Base-by-base conservation (phyloP, 306 rosid genomes). In the Luffa aegyptiaca region DNA sequence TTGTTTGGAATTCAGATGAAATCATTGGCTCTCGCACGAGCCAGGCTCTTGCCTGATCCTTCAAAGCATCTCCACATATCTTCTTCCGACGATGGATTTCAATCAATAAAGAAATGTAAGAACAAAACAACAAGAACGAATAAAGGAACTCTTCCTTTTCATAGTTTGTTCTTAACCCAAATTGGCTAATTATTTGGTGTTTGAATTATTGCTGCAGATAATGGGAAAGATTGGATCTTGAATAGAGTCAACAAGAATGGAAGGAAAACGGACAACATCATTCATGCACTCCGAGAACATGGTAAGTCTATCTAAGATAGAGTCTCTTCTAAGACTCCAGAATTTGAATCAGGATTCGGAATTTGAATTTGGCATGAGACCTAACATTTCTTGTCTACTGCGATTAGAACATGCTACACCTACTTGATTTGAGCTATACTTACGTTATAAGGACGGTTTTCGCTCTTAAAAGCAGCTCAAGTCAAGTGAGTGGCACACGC, bases 251-350 rank as follows among this genome's bases (percentile, higher is more conserved):
- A 81, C 85, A 83, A 78, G 58, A 62, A 72, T 7, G 82, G 86
- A 12, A 80, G 59, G 81, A 82, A 80, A 37, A 57, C 79, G 0
- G 71, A 69, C 35, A 78, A 80, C 56, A 84, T 88, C 53, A 87
- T 85, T 17, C 85, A 72, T 55, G 87, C 86, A 16, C 39, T 89
- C 76, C 77, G 87, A 57, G 89, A 84, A 46, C 90, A 79, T 62
- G 81, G 81, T 79, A 52, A 62, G 74, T 62, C 33, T 58, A 10
- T 5, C n/a, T 0, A 2, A 0, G 8, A 36, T 0, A 5, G 6
- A 12, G 0, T 14, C 26, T 66, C 41, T 6, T 36, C 10, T 3
- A 4, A 52, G 8, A 16, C 57, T 57, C 37, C 7, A 59, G 1
- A 33, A 33, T 62, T 62, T 33, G 44, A 35, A 58, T 9, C 13